Conservation (phyloP, 2,329 filamentous ascomycete species). For the Shiraia sp. region DNA sequence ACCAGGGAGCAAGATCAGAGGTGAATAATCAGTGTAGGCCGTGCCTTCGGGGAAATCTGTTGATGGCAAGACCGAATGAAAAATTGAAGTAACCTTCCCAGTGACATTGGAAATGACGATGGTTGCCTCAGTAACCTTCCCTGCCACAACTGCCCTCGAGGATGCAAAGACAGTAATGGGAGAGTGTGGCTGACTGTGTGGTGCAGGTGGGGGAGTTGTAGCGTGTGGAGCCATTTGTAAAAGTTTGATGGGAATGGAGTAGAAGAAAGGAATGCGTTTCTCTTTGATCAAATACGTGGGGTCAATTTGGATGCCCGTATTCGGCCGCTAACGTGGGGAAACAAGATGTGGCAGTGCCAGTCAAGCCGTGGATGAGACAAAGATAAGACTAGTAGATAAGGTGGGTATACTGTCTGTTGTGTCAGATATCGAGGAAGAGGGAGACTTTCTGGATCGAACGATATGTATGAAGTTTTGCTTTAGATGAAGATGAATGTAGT, state of each 20-base stretch:
- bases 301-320: conserved; percentile 25
- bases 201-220: conserved; percentile 33
- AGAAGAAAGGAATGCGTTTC: conserved; percentile 5
- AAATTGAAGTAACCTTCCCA: conserved; percentile 82
- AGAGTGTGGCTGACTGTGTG: conserved; percentile 35
- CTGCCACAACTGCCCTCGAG: conserved; percentile 77
- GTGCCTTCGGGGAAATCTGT: conserved; percentile 73
- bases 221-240: conserved; percentile 44
- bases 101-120: conserved; percentile 76
- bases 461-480: too few species aligned
- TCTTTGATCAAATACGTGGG: conserved; percentile 15
- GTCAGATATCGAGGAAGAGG: conserved; percentile 10
- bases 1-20: conserved; percentile 82
- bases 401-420: conserved; percentile 18
- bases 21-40: conserved; percentile 81
- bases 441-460: too few species aligned
- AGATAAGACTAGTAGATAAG: conserved; percentile 43
- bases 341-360: conserved; percentile 12
- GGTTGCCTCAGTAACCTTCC: conserved; percentile 78
- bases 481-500: conserved; percentile 5
- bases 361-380: conserved; percentile 18
- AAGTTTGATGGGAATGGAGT: conserved; percentile 10
- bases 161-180: conserved; percentile 79
- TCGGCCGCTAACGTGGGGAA: conserved; percentile 27
- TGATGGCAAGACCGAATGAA: conserved; percentile 73